Base-by-base conservation (phyloP, 192 early-diverging fungal genomes). In the Coemansia sp. region DNA sequence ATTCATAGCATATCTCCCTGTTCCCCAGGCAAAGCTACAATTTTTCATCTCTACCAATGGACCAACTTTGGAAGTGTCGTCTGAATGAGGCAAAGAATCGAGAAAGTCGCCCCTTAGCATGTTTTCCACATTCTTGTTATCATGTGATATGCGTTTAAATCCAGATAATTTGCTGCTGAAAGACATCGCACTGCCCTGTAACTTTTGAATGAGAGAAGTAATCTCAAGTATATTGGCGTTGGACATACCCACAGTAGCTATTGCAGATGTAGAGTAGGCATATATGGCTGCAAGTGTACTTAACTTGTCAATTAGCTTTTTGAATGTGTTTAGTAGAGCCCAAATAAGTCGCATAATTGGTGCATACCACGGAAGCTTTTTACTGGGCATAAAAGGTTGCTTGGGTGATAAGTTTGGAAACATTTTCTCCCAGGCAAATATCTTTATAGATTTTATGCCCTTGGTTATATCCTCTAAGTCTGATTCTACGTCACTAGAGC, bases 381-480 rank as follows among this genome's bases (percentile, higher is more conserved):
- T 43, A 3, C 42, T 43, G 12, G 42, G 13, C 42, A 9, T 9
- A 0, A 0, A 43, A 3, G 42, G 0, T 43, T 1, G 11, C 42
- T 43, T 43, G 51, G 5, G 20, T 52, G 51, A n/a, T 5, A 52
- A 20, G 11, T 20, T 18, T 52, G 68, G 29, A 38, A 65, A 82
- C 54, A 71, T 69, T 40, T 29, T 60, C 46, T 82, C 80, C 75
- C 80, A 82, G 11, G 75, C 72, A 66, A 73, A 77, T 18, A 82
- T 27, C 66, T 77, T 82, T 7, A 82, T 70, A 3, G 75, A 68
- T 20, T 68, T 73, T 10, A 77, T 82, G 13, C 51, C 67, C 6
- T 61, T 5, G 11, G 29, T 44, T 11, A 82, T 74, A 20, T 72
- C 70, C 15, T 49, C 3, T 8, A 82, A 34, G 3, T 34, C 3